A percentile compares a stretch with the other conserved stretches of the same genome.
These are phyloP conservation scores for Xenoacremonium recifei DNA, from an alignment of 2,329 filamentous ascomycete genomes.

Conservation along the genomic window DNA sequence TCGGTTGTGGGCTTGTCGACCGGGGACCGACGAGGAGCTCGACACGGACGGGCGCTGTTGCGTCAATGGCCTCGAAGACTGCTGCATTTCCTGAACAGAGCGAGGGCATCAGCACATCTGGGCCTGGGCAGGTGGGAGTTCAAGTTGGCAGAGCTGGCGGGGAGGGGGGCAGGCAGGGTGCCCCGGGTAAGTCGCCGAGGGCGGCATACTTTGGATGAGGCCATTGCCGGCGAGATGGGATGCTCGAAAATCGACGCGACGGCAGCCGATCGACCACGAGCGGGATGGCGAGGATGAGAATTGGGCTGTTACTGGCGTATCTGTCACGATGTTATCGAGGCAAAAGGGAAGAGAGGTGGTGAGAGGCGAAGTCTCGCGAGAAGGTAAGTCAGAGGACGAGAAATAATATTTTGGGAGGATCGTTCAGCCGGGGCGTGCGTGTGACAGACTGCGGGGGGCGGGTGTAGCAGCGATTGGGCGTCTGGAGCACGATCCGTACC, in stretches of 20 bases:
- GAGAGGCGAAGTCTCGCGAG: slow-evolving; percentile 24
- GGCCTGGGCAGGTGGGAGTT: slow-evolving; percentile 28
- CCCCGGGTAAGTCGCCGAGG: slow-evolving; percentile 20
- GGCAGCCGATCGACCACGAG: slow-evolving; percentile 30
- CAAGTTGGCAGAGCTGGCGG: slow-evolving; percentile 29
- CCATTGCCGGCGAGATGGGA: slow-evolving; percentile 49
- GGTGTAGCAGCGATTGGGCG: slow-evolving; percentile 20
- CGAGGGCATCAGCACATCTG: slow-evolving; percentile 34
- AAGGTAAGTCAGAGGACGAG: slow-evolving; percentile 31
- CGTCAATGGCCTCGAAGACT: slow-evolving; percentile 65
- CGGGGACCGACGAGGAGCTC: slow-evolving; percentile 56
- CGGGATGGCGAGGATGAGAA: slow-evolving; percentile 20
- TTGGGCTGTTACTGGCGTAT: slow-evolving; percentile 12
- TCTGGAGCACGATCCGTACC: too few species aligned
- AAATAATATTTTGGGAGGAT: slow-evolving; percentile 41
- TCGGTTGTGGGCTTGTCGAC: slow-evolving; percentile 66
- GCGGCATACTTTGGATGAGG: slow-evolving; percentile 59
- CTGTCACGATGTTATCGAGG: slow-evolving; percentile 13
- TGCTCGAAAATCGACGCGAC: slow-evolving; percentile 34
- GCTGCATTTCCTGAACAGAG: slow-evolving; percentile 57
- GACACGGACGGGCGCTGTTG: slow-evolving; percentile 61
- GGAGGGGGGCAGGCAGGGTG: slow-evolving; percentile 17
- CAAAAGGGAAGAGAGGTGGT: slow-evolving; percentile 16
- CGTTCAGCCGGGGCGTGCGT: slow-evolving; percentile 28
- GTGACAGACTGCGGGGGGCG: slow-evolving; percentile 28